Percentiles rank a stretch among this genome's conserved stretches.
These are phyloP conservation scores for Candida tallmaniae DNA, from an alignment of 805 yeast species.

Conservation along the genomic window DNA sequence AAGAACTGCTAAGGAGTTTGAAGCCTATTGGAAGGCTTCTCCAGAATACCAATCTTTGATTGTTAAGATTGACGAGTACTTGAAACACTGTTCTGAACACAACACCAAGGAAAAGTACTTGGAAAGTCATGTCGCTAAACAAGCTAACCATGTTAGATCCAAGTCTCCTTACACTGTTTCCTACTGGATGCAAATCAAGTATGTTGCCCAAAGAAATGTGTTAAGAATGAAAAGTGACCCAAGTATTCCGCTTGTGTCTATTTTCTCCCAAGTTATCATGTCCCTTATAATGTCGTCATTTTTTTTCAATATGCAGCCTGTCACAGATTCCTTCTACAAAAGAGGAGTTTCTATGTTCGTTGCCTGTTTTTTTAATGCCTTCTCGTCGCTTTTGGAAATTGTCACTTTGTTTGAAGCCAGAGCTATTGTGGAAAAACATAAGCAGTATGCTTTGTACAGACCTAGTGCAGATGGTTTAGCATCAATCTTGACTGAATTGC, in stretches of 20 bases:
- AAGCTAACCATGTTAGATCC: slow-evolving; percentile 31
- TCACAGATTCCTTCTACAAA: slow-evolving; percentile 53
- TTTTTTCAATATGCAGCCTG: slow-evolving; percentile 46
- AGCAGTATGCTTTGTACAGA: slow-evolving; percentile 64
- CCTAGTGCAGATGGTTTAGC: slow-evolving; percentile 74
- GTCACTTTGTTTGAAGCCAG: slow-evolving; percentile 55
- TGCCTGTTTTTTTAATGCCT: slow-evolving; percentile 56
- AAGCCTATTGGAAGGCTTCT: slow-evolving; percentile 53
- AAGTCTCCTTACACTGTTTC: slow-evolving; percentile 37
- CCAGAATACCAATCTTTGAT: slow-evolving; percentile 42
- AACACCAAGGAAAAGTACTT: slow-evolving; percentile 16
- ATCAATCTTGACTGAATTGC: slow-evolving; percentile 55
- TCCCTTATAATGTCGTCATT: slow-evolving; percentile 59
- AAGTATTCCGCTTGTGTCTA: slow-evolving; percentile 47
- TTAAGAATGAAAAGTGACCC: slow-evolving; percentile 54
- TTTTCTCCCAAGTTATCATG: slow-evolving; percentile 51
- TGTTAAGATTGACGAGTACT: slow-evolving; percentile 39
- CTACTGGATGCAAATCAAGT: slow-evolving; percentile 46
- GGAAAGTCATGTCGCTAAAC: slow-evolving; percentile 32
- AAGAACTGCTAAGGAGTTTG: slow-evolving; percentile 52
- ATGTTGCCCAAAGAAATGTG: slow-evolving; percentile 51
- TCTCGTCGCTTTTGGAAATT: slow-evolving; percentile 57
- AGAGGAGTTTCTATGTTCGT: slow-evolving; percentile 63
- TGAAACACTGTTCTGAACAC: slow-evolving; percentile 18
- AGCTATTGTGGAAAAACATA: slow-evolving; percentile 67